phyloP scores from a whole-genome alignment of 2,329 filamentous ascomycete genomes.

The Fusarium tjaetaba region DNA sequence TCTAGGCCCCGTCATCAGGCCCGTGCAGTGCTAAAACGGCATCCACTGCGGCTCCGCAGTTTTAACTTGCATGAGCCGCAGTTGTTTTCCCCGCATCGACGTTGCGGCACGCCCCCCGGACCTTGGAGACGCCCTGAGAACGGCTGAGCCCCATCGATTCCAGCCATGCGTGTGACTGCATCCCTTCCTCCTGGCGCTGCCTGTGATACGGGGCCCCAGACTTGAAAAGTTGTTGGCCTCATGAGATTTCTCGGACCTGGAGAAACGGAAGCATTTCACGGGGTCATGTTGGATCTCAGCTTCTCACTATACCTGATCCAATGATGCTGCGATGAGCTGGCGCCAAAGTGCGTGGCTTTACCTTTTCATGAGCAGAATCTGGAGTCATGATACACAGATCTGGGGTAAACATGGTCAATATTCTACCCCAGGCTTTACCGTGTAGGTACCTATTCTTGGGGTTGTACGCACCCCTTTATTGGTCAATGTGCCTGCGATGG shows the following conservation, averaged over 20 bases:
- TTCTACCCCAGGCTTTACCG: constrained; percentile 11
- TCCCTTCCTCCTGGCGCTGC: constrained; percentile 38
- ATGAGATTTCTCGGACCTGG: constrained; percentile 13
- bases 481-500: constrained; percentile 13
- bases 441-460: constrained; percentile 17
- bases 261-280: constrained; percentile 22
- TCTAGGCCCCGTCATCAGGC: constrained; percentile 26
- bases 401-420: constrained; percentile 11
- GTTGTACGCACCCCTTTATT: constrained; percentile 10
- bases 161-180: constrained; percentile 14
- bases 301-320: constrained; percentile 11
- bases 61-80: constrained; percentile 47
- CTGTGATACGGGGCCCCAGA: constrained; percentile 40
- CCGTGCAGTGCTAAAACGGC: constrained; percentile 28
- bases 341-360: constrained; percentile 10
- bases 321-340: not conserved
- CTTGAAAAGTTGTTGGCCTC: constrained; percentile 29
- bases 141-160: not conserved
- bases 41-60: constrained; percentile 46
- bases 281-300: not conserved
- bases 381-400: constrained; percentile 15
- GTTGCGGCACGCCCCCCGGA: constrained; percentile 25
- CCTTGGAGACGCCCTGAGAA: constrained; percentile 26
- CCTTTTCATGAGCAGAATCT: constrained; percentile 16
- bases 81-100: constrained; percentile 43